Evolutionary conservation across 2,329 filamentous ascomycete genomes (phyloP), one percentile per base, ranked within the genome.

Genomic region (Sporothrix pallida): DNA sequence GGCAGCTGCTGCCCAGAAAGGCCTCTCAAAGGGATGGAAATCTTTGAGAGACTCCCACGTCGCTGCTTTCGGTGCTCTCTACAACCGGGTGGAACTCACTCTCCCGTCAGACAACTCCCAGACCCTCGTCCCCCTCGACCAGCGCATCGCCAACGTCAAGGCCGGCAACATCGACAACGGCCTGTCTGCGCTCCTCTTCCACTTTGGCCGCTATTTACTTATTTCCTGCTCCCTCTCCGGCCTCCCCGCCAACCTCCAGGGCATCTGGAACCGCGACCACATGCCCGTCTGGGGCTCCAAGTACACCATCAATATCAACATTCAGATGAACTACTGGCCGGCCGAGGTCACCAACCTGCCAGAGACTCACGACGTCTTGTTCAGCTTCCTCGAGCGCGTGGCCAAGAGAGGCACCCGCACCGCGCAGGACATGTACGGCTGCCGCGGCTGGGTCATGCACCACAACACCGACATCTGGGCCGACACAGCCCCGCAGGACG

Each of bases 201-300:
- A 62, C 58, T 62, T 37, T 42, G 58, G 58, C 12, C 58, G 58
- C 15, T 62, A 62, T 31, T 6, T 42, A 5, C 26, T 62, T 2
- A 62, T 62, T 12, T 42, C 17, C 26, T 42, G 26, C 58, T 37
- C 31, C 1, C 12, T 62, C 1, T 62, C 58, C 1, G 58, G 58
- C 26, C 13, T 62, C 26, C 58, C 58, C 12, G 58, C 58, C 58
- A 62, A 62, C 26, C 58, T 62, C 12, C 58, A 62, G 58, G 58
- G 58, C 26, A 42, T 62, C 58, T 62, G 58, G 58, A 62, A 62
- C 58, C 58, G 58, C 58, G 58, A 62, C 58, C 58, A 62, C 31
- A 37, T 62, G 58, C 58, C 58, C 13, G 58, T 62, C 26, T 62
- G 58, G 58, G 58, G 58, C 58, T 37, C 26, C 31, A 62, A 62